Percentiles rank a stretch among this genome's conserved stretches.
Evolutionary conservation across 2,329 filamentous ascomycete species (phyloP).

Genomic region (Aspergillus sp.): DNA sequence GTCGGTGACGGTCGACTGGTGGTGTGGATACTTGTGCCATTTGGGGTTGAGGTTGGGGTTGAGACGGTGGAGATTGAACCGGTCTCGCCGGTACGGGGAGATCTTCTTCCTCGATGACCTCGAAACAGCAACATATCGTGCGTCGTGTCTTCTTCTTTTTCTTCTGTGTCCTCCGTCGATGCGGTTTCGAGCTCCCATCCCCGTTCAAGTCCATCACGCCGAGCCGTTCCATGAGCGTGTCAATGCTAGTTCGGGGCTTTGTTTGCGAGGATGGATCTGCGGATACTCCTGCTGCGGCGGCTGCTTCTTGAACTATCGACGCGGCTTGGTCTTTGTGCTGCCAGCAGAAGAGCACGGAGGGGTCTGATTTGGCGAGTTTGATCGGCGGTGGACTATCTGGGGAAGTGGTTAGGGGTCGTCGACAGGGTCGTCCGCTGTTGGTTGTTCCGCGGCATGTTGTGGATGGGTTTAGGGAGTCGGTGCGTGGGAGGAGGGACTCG

Average conservation of each 20-base stretch:
- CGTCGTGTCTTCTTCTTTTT: conserved; percentile 22
- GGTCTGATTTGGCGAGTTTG: conserved; percentile 30
- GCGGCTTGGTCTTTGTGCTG: conserved; percentile 87
- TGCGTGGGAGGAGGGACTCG: conserved; percentile 73
- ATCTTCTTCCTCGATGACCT: conserved; percentile 30
- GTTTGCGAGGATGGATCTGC: conserved; percentile 40
- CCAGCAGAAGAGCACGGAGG: conserved; percentile 72
- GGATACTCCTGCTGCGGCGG: conserved; percentile 47
- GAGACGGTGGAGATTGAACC: conserved; percentile 5
- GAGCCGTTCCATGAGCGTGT: conserved; percentile 78
- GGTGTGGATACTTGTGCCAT: background rate
- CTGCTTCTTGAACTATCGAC: conserved; percentile 2
- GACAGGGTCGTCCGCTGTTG: conserved; percentile 76
- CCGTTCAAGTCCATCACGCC: conserved; percentile 68
- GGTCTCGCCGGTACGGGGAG: conserved; percentile 20
- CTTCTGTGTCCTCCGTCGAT: conserved; percentile 11
- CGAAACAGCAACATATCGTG: conserved; percentile 37
- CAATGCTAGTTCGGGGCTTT: conserved; percentile 74
- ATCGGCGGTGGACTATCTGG: conserved; percentile 18
- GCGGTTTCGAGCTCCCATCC: conserved; percentile 8
- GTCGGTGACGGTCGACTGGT: conserved; percentile 24
- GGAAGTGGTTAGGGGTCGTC: conserved; percentile 61
- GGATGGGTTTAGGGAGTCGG: conserved; percentile 79
- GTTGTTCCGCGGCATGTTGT: conserved; percentile 90
- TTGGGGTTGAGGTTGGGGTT: background rate